A percentile compares a stretch with the other conserved stretches of the same genome.
These are phyloP conservation scores for Trichoderma gracile DNA, from an alignment of 2,329 filamentous ascomycete genomes.

Conservation along the genomic window DNA sequence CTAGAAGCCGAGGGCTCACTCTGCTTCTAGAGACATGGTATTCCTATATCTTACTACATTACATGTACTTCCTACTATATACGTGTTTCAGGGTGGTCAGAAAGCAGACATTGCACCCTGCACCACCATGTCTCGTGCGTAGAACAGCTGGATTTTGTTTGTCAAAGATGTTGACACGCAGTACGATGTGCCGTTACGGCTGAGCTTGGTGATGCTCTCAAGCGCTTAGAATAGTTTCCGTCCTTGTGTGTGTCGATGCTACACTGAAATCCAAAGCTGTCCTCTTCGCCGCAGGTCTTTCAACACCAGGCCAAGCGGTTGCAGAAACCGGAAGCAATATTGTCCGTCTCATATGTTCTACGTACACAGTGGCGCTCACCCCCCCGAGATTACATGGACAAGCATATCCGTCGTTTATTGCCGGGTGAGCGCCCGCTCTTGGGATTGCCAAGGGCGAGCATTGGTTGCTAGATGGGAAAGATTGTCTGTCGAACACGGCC, in stretches of 20 bases:
- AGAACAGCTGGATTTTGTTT: neutral
- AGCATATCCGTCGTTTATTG: neutral
- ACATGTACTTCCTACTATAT: neutral
- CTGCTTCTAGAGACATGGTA: too few species aligned
- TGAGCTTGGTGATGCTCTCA: neutral
- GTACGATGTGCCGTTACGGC: neutral
- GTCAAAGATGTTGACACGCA: neutral
- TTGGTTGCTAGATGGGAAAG: neutral
- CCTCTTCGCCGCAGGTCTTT: neutral
- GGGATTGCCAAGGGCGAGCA: neutral
- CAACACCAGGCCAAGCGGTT: too few species aligned
- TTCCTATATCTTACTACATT: too few species aligned
- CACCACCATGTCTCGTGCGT: too few species aligned
- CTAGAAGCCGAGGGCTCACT: too few species aligned
- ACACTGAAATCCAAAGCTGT: neutral
- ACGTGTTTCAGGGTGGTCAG: neutral
- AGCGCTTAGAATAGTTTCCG: too few species aligned
- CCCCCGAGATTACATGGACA: neutral
- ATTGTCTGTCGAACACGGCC: neutral
- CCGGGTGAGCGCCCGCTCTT: neutral
- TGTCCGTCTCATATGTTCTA: too few species aligned
- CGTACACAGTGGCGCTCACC: too few species aligned
- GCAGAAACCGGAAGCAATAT: too few species aligned
- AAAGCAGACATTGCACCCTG: neutral
- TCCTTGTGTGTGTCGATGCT: neutral